A percentile compares a stretch with the other conserved stretches of the same genome.
Conservation (phyloP, 768 basidiomycete species). For the Fomitopsis pulvina region DNA sequence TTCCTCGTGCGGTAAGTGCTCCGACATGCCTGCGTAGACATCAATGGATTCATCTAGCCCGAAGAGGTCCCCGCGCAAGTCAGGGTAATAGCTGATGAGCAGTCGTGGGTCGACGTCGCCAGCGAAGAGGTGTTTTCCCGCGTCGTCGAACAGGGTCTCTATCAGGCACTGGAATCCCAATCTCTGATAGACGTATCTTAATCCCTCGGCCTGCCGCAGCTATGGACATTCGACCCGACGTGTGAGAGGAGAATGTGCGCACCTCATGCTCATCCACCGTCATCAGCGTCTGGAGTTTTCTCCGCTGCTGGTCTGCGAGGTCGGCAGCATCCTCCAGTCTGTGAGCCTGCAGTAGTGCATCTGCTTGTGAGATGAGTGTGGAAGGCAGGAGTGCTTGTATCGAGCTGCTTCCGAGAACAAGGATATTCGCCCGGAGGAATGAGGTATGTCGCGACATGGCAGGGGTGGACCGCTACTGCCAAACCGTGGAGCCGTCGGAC, state of each 20-base stretch:
- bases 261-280: slow-evolving; percentile 53
- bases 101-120: slow-evolving; percentile 83
- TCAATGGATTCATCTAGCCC: slow-evolving; percentile 48
- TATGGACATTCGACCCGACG: not conserved
- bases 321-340: slow-evolving; percentile 57
- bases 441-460: not conserved
- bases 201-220: slow-evolving; percentile 49
- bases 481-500: too few relatives aligned
- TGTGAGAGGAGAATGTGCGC: slow-evolving; percentile 2
- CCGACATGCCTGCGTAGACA: slow-evolving; percentile 69
- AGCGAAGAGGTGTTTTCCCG: slow-evolving; percentile 68
- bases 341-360: slow-evolving; percentile 59
- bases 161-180: slow-evolving; percentile 74
- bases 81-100: slow-evolving; percentile 73
- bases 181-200: slow-evolving; percentile 74
- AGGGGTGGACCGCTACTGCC: too few relatives aligned
- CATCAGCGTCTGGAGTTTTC: slow-evolving; percentile 47
- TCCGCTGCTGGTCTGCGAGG: slow-evolving; percentile 54
- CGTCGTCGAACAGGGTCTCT: slow-evolving; percentile 81
- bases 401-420: slow-evolving; percentile 54
- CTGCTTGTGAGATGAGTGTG: slow-evolving; percentile 66
- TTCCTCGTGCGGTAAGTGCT: slow-evolving; percentile 60
- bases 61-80: slow-evolving; percentile 64
- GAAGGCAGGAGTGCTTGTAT: slow-evolving; percentile 64
- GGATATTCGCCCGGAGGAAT: slow-evolving; percentile 62